These are phyloP conservation scores for Gastrodia elata DNA, from an alignment of 106 monocot genomes.

Conservation along the genomic window DNA sequence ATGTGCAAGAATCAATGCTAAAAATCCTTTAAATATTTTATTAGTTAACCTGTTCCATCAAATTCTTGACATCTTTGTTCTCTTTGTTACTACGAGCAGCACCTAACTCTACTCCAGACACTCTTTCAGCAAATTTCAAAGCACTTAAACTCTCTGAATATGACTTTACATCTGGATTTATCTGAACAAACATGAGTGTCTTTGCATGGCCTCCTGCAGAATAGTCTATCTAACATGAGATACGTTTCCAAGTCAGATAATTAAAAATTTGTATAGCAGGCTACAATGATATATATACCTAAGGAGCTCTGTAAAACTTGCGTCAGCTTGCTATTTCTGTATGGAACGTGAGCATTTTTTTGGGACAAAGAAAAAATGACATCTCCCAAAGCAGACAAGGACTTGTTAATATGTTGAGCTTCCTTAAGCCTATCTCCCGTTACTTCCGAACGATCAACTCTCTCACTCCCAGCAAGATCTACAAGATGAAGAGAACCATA, in stretches of 20 bases:
- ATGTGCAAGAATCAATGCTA: not conserved
- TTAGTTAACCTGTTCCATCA: constrained; percentile 41
- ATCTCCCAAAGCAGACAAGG: constrained; percentile 79
- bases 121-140: constrained; percentile 81
- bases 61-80: constrained; percentile 46
- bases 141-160: constrained; percentile 68
- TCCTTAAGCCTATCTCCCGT: constrained; percentile 80
- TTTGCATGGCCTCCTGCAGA: constrained; percentile 68
- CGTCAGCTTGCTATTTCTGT: constrained; percentile 84
- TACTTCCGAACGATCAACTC: constrained; percentile 76
- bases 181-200: constrained; percentile 75
- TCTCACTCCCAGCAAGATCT: constrained; percentile 89
- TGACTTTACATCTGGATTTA: constrained; percentile 62
- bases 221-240: not conserved
- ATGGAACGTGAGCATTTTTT: constrained; percentile 70
- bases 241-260: not conserved
- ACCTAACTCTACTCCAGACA: constrained; percentile 68
- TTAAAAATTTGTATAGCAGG: not conserved
- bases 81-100: constrained; percentile 53
- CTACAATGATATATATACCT: constrained; percentile 20
- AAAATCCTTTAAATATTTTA: not conserved
- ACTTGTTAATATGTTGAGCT: constrained; percentile 86
- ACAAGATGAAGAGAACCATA: constrained; percentile 65
- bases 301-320: constrained; percentile 77
- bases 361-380: constrained; percentile 78